Base-by-base conservation (phyloP, 2,329 filamentous ascomycete genomes). In the Metarhizium brunneum region DNA sequence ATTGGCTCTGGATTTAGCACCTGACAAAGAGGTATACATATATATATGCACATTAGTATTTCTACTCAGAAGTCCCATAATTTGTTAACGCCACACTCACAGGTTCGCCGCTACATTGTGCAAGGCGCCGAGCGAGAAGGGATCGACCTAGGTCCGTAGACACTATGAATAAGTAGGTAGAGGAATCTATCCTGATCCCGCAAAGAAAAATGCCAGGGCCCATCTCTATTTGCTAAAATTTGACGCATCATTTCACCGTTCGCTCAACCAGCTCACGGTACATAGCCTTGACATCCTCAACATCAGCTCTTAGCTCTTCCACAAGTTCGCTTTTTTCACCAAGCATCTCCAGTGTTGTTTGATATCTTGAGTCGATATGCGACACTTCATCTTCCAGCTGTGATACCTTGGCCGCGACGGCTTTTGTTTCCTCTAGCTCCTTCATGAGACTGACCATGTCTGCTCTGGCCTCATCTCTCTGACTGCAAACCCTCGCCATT, bases 261-360 rank as follows among this genome's bases (percentile, higher is more conserved):
- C 86, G 84, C 73, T 95, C 89, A 51, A 95, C 88, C 69, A 99
- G 73, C 68, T 97, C 92, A 61, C 90, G 84, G 75, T 97, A 97
- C 80, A 99, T 96, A 66, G 86, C 87, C 77, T 99, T 99, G 69
- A 99, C 79, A 76, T 99, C 94, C 61, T 85, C 78, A 54, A 99
- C 88, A 76, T 97, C 94, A 13, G 88, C 86, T 69, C 80, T 84
- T 62, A 99, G 75, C 76, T 99, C 94, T 66, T 96, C 91, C 2
- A 96, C 92, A 66, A 87, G 76, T 76, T 99, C 94, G 70, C 90
- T 96, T 81, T 96, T 96, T 80, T 99, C 94, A 1, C 94, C 94
- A 56, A 99, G 74, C 84, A 97, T 86, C 74, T 97, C 92, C 54
- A 99, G 76, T 57, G 90, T 95, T 14, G 91, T 94, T 68, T 95